A percentile compares a stretch with the other conserved stretches of the same genome.
Conservation (phyloP, 768 basidiomycete genomes). For the Collybia nuda region DNA sequence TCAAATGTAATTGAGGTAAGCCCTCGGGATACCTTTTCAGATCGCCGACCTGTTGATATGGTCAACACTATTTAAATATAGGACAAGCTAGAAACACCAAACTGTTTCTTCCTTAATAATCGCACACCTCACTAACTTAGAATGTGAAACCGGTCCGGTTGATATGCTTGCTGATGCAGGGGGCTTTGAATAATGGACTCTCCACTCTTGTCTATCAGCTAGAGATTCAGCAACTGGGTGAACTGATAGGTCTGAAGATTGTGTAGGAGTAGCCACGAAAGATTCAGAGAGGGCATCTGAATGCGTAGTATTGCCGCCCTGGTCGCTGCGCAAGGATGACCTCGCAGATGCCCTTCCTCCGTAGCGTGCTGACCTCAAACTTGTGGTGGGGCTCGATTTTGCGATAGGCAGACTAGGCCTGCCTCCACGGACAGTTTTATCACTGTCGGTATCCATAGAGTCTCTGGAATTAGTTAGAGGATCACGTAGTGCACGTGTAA, state of each 20-base stretch:
- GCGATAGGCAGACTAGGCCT: too few species aligned
- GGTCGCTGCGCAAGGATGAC: too few species aligned
- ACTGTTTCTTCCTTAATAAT: slow-evolving; percentile 7
- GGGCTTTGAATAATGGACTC: slow-evolving; percentile 38
- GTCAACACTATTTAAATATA: neutral
- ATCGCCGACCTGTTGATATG: slow-evolving; percentile 16
- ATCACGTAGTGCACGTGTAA: slow-evolving; percentile 22
- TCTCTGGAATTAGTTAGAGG: slow-evolving; percentile 10
- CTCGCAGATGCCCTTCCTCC: too few species aligned
- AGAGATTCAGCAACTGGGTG: neutral
- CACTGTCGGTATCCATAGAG: slow-evolving; percentile 11
- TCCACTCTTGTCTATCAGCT: slow-evolving; percentile 24
- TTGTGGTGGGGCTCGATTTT: too few species aligned
- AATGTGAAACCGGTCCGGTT: slow-evolving; percentile 24
- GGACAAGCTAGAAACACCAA: neutral
- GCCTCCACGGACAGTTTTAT: slow-evolving; percentile 18
- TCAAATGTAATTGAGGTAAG: neutral
- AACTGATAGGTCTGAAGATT: neutral
- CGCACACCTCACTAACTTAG: slow-evolving; percentile 5
- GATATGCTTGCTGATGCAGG: slow-evolving; percentile 31
- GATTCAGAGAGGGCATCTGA: neutral
- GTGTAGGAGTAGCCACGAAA: neutral
- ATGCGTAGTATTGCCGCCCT: too few species aligned
- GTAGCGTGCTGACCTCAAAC: too few species aligned
- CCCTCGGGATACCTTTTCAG: slow-evolving; percentile 21